These are phyloP conservation scores for Fusarium sp. DNA, from an alignment of 2,329 filamentous ascomycete genomes.

Conservation along the genomic window DNA sequence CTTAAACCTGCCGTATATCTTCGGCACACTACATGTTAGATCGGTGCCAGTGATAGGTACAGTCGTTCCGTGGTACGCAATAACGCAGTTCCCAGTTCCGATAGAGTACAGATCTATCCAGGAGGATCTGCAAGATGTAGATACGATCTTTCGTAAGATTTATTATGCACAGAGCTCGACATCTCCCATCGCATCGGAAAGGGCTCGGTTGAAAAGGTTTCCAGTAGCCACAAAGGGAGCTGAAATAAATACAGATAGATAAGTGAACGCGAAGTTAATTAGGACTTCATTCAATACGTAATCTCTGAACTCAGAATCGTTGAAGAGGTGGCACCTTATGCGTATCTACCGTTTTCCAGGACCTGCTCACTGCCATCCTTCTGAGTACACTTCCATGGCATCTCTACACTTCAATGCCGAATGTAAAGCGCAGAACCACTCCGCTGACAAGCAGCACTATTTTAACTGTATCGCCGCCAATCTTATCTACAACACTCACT, in stretches of 20 bases:
- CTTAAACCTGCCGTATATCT: not conserved
- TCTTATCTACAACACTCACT: not conserved
- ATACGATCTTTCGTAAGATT: not conserved
- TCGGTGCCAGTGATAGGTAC: not conserved
- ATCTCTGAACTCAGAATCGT: too few species aligned
- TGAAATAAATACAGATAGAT: not conserved
- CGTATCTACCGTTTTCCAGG: too few species aligned
- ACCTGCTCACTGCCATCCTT: too few species aligned
- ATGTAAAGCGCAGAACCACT: not conserved
- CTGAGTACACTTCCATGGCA: rapidly evolving
- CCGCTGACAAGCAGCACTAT: not conserved
- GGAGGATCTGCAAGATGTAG: too few species aligned
- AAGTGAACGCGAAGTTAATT: too few species aligned
- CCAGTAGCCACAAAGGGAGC: too few species aligned
- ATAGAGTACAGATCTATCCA: too few species aligned
- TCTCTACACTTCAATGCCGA: not conserved
- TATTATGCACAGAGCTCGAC: not conserved
- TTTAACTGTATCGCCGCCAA: not conserved
- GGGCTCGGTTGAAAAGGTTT: too few species aligned
- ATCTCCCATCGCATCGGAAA: not conserved
- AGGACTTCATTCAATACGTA: too few species aligned
- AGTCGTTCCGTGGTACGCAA: too few species aligned
- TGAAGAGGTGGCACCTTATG: not conserved
- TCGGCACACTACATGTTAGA: not conserved
- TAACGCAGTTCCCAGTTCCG: too few species aligned